Evolutionary conservation across 2,329 filamentous ascomycete genomes (phyloP), one percentile per base, ranked within the genome.

Genomic region (Fonsecaea erecta): DNA sequence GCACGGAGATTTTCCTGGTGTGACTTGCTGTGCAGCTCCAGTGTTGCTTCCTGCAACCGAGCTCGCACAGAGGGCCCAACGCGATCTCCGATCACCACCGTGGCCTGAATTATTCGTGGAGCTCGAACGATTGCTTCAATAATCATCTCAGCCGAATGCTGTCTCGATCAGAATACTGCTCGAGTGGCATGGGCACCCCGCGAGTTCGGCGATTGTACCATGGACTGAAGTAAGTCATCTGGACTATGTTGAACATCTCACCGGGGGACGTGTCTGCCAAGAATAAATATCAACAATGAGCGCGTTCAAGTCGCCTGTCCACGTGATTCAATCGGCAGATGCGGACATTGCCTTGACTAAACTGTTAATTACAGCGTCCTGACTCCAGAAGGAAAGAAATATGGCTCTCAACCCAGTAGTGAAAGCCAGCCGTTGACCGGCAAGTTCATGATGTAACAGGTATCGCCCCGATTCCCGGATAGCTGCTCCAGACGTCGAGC

Each of bases 201-300:
- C 18, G 21, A 48, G n/a, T 18, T 21, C 43, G 11, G 18, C 43
- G n/a, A 48, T 24, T 12, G 3, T 24, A 8, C 1, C 9, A 48
- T 48, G 18, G 18, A 11, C 18, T 11, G 21, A 24, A 12, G 11
- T 18, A 8, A 32, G 18, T 26, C 14, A 2, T 43, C 52, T 7
- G 21, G 18, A 28, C 34, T 56, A 37, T 51, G 32, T 30, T 30
- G 28, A 30, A 30, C 28, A 30, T 56, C 48, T n/a, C 24, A 21
- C 12, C 14, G 9, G 43, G 58, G 34, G 53, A 66, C 64, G 64
- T 24, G 64, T 63, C 54, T 60, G 60, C 64, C 60, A 66, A 66
- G 60, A 34, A 18, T 43, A 18, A 56, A 57, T 43, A 52, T 66
- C 60, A 66, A 66, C 64, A 66, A 60, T 51, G 26, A 34, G 3